Percentiles rank a stretch among this genome's conserved stretches.
Evolutionary conservation across 2,329 filamentous ascomycete species (phyloP).

Genomic region (Fusarium euwallaceae): DNA sequence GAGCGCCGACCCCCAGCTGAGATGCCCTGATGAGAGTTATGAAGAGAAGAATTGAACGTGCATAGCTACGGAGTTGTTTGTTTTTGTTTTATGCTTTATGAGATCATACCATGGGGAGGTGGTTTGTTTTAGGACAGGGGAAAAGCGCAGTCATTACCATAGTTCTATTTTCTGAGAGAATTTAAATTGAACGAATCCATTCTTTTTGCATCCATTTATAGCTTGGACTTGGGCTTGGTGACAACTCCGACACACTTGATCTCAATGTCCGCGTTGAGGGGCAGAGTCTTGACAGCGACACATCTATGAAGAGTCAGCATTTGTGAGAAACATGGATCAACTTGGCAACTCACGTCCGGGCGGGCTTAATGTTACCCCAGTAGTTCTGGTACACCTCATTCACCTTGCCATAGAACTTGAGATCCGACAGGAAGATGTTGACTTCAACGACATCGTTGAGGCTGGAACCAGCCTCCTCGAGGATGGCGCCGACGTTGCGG

Average conservation of each 20-base stretch:
- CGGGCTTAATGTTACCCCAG: conserved; percentile 66
- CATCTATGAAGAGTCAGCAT: conserved; percentile 38
- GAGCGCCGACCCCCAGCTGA: not conserved
- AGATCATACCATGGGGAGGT: not conserved
- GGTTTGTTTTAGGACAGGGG: not conserved
- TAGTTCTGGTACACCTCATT: conserved; percentile 79
- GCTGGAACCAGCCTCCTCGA: conserved; percentile 75
- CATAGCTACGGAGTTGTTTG: not conserved
- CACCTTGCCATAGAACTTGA: conserved; percentile 80
- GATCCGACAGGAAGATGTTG: conserved; percentile 78
- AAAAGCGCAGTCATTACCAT: not conserved
- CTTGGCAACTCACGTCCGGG: conserved; percentile 46
- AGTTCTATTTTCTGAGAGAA: not conserved
- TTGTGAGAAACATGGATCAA: fast-evolving
- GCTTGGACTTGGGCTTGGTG: conserved; percentile 36
- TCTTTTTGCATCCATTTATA: conserved; percentile 2
- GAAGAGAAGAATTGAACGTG: not conserved
- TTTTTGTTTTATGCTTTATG: not conserved
- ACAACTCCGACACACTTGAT: conserved; percentile 47
- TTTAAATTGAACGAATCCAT: not conserved
- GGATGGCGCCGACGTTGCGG: conserved; percentile 76
- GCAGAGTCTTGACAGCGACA: conserved; percentile 50
- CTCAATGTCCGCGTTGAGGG: conserved; percentile 48
- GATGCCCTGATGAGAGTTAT: not conserved
- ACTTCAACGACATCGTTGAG: conserved; percentile 78